Percentiles rank a stretch among this genome's conserved stretches.
Evolutionary conservation across 2,329 filamentous ascomycete genomes (phyloP).

Genomic region (Mycosphaerella arachidis): DNA sequence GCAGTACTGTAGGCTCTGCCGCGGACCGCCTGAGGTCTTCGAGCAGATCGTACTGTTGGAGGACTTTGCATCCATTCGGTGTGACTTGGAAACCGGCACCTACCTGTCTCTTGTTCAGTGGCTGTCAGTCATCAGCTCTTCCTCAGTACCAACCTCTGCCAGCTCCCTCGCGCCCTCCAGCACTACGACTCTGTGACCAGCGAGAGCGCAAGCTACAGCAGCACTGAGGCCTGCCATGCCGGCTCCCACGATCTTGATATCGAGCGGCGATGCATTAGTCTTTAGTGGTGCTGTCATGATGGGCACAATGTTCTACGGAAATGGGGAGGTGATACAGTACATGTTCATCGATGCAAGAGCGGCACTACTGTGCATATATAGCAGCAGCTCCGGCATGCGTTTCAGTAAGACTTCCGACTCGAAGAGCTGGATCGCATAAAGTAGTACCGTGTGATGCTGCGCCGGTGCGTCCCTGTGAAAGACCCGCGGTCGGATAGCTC

Average conservation of each 20-base stretch:
- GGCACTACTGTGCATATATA: constrained; percentile 1
- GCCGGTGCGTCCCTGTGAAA: neutral
- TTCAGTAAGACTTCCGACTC: neutral
- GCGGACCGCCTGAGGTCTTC: constrained; percentile 37
- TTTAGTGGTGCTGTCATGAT: constrained; percentile 8
- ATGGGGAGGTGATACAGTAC: neutral
- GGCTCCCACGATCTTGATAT: constrained; percentile 33
- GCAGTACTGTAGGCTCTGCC: constrained; percentile 46
- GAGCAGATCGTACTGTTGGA: constrained; percentile 50
- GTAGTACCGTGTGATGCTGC: neutral
- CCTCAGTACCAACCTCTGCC: constrained; percentile 35
- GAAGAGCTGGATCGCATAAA: neutral
- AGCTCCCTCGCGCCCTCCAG: constrained; percentile 37
- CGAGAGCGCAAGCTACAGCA: constrained; percentile 31
- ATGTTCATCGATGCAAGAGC: neutral
- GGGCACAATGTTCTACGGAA: constrained; percentile 9
- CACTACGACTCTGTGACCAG: constrained; percentile 31
- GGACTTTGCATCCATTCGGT: constrained; percentile 35
- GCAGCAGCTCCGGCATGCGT: neutral
- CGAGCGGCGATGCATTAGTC: constrained; percentile 16
- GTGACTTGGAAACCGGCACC: constrained; percentile 54
- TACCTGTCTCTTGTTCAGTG: constrained; percentile 33
- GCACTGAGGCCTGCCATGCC: constrained; percentile 33
- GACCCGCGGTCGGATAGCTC: no score
- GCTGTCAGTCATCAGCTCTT: neutral